phyloP scores from a whole-genome alignment of 352 stramenopile species.

The Globisporangium barbulae region DNA sequence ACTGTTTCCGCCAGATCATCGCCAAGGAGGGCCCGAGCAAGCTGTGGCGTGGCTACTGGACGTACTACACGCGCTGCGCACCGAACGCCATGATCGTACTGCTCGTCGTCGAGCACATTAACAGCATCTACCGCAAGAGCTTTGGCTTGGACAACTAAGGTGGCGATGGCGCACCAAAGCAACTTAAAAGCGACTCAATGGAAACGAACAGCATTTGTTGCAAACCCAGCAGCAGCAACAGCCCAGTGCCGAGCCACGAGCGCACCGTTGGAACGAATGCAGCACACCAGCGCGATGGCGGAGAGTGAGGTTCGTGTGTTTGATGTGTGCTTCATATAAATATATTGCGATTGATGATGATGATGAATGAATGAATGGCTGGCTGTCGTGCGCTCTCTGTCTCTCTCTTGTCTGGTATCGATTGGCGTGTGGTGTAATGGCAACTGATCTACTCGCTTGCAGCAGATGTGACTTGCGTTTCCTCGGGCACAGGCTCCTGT shows the following conservation, averaged over 20 bases:
- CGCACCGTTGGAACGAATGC: background rate
- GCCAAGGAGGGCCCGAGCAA: conserved; percentile 93
- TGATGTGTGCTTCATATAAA: conserved; percentile 14
- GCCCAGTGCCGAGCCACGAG: background rate
- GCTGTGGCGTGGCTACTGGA: conserved; percentile 97
- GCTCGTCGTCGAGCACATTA: conserved; percentile 96
- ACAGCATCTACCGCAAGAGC: conserved; percentile 76
- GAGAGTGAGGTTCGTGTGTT: background rate
- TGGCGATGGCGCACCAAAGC: background rate
- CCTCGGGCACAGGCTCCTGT: background rate
- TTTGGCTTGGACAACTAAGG: conserved; percentile 39
- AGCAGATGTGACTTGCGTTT: background rate
- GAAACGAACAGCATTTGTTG: background rate
- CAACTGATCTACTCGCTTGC: background rate
- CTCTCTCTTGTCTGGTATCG: background rate
- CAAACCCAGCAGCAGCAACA: background rate
- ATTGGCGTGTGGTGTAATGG: background rate
- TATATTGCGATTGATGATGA: conserved; percentile 19
- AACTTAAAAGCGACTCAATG: background rate
- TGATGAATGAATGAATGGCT: background rate
- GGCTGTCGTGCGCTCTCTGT: background rate
- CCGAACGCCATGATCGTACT: conserved; percentile 99
- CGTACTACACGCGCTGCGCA: conserved; percentile 98
- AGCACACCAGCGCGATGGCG: background rate
- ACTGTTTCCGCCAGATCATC: conserved; percentile 95